phyloP scores from a whole-genome alignment of 331 rosid genomes.

The Phaseolus coccineus region DNA sequence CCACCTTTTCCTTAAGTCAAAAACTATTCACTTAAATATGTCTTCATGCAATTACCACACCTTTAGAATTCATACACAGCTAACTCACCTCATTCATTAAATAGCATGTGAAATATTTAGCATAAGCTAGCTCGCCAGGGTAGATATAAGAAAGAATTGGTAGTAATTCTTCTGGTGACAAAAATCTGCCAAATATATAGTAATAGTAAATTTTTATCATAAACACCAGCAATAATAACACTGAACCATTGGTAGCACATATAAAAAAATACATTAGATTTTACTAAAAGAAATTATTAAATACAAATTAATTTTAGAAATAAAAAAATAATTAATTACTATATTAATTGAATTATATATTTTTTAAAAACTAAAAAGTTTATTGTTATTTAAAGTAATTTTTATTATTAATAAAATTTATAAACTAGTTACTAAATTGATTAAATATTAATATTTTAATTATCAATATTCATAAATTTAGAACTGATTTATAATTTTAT shows the following conservation, averaged over 20 bases:
- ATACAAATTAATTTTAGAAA: too few species aligned
- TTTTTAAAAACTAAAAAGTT: too few species aligned
- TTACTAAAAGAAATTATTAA: too few species aligned
- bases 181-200: slow-evolving; percentile 47
- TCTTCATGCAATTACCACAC: neutral
- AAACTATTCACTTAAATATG: neutral
- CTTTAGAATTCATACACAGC: neutral
- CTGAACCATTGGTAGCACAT: neutral
- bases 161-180: slow-evolving; percentile 69
- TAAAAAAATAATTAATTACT: too few species aligned
- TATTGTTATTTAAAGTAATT: too few species aligned
- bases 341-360: too few species aligned
- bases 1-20: neutral
- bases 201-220: slow-evolving; percentile 3
- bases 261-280: neutral
- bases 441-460: too few species aligned
- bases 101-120: slow-evolving; percentile 63
- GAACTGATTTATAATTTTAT: too few species aligned
- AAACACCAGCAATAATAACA: neutral
- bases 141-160: slow-evolving; percentile 64
- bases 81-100: slow-evolving; percentile 70
- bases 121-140: slow-evolving; percentile 79
- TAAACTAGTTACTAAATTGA: too few species aligned
- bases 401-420: too few species aligned
- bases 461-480: too few species aligned